Percentiles rank a stretch among this genome's conserved stretches.
phyloP scores from a whole-genome alignment of 2,329 filamentous ascomycete genomes.

The Sphaerulina populicola region DNA sequence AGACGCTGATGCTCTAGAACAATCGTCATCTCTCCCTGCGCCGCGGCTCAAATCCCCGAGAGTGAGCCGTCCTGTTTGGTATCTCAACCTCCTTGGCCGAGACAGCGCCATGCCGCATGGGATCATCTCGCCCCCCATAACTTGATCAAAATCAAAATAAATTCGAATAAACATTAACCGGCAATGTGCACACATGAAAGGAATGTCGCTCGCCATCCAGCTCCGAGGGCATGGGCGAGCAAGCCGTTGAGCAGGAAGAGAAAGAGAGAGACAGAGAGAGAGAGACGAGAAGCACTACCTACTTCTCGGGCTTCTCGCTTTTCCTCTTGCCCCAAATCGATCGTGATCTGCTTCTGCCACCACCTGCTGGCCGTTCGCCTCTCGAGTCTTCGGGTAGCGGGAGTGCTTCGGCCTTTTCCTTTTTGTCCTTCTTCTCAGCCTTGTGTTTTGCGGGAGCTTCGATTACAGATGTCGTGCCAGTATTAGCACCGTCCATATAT shows the following conservation, averaged over 20 bases:
- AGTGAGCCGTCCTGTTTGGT: background rate
- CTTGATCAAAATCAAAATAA: background rate
- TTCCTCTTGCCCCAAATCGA: slow-evolving; percentile 18
- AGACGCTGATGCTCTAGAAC: background rate
- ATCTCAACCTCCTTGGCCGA: background rate
- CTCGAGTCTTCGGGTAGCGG: slow-evolving; percentile 11
- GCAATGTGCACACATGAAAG: slow-evolving; percentile 4
- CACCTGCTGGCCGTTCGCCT: slow-evolving; percentile 3
- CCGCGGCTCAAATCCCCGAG: background rate
- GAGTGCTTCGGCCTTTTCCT: slow-evolving; percentile 16
- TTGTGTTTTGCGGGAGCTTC: slow-evolving; percentile 4
- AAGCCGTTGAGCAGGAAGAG: background rate
- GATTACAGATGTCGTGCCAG: background rate
- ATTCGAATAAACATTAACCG: slow-evolving; percentile 10
- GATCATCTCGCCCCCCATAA: background rate
- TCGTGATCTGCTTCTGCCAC: slow-evolving; percentile 16
- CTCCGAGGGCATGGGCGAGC: background rate
- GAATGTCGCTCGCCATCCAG: background rate
- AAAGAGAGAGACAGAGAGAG: too few relatives aligned
- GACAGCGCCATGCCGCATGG: background rate
- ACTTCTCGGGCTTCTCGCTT: slow-evolving; percentile 1
- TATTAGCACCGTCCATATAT: slow-evolving; percentile 53
- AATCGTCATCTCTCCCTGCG: background rate
- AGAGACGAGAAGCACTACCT: background rate
- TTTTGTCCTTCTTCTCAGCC: slow-evolving; percentile 13